phyloP scores from a whole-genome alignment of 1,139 yeast genomes.

The Geotrichum candidum region DNA sequence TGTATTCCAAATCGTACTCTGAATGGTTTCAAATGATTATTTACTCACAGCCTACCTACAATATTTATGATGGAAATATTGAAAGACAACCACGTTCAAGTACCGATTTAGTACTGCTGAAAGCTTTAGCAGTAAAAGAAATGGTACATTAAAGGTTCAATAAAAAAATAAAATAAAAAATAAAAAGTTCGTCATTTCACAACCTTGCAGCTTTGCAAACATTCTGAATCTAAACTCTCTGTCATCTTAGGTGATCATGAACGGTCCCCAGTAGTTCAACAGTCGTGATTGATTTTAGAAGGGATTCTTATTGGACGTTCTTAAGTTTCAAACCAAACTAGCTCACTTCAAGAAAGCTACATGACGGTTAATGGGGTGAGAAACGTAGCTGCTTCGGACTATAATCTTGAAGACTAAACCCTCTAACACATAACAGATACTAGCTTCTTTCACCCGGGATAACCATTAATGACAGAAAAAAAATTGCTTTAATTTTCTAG shows the following conservation, averaged over 20 bases:
- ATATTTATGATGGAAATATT: not conserved
- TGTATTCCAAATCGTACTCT: not conserved
- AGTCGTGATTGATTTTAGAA: too few relatives aligned
- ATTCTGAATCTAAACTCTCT: not conserved
- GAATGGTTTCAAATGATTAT: not conserved
- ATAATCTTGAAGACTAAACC: too few relatives aligned
- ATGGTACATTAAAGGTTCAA: not conserved
- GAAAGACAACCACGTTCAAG: not conserved
- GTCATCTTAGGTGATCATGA: not conserved
- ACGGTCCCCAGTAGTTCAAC: not conserved
- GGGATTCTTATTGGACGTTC: too few relatives aligned
- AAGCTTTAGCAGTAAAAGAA: not conserved
- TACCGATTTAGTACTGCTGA: not conserved
- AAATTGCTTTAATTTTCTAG: too few relatives aligned
- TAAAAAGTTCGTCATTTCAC: not conserved
- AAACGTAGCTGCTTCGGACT: too few relatives aligned
- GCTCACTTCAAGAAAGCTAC: too few relatives aligned
- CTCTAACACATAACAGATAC: too few relatives aligned
- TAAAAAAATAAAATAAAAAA: not conserved
- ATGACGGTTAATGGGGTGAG: too few relatives aligned
- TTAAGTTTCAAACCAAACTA: too few relatives aligned
- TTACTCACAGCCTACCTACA: not conserved
- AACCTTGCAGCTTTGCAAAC: not conserved
- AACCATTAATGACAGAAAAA: too few relatives aligned
- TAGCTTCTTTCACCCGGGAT: too few relatives aligned